A percentile compares a stretch with the other conserved stretches of the same genome.
Conservation (phyloP, 306 rosid species). For the Glycine soja region DNA sequence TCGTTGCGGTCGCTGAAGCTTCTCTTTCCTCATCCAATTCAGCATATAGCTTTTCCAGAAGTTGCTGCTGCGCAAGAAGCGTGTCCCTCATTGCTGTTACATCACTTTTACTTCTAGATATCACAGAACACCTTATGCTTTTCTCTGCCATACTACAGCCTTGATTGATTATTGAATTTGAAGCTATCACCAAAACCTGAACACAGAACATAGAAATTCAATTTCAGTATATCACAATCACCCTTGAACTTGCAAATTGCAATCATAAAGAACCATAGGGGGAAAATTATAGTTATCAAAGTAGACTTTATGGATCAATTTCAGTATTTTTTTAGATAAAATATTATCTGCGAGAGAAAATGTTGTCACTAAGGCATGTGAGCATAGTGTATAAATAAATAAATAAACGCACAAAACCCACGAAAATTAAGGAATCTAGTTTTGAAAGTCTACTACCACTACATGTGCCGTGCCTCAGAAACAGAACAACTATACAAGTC, state of each 20-base stretch:
- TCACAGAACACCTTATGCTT: conserved; percentile 32
- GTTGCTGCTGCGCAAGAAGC: conserved; percentile 68
- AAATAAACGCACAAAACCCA: conserved; percentile 1
- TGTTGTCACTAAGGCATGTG: neutral
- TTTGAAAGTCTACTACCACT: no score
- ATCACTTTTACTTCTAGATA: conserved; percentile 65
- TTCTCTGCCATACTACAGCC: conserved; percentile 60
- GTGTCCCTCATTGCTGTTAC: conserved; percentile 61
- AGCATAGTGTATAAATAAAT: neutral
- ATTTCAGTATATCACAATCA: neutral
- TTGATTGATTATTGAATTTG: conserved; percentile 23
- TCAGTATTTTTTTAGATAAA: conserved; percentile 14
- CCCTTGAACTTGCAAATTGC: conserved; percentile 1
- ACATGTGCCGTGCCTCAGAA: conserved; percentile 23
- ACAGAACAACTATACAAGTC: neutral
- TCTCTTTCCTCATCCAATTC: conserved; percentile 94
- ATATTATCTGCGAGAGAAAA: conserved; percentile 29
- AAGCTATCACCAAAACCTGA: conserved; percentile 45
- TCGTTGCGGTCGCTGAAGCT: conserved; percentile 80
- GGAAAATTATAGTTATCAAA: neutral
- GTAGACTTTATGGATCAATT: neutral
- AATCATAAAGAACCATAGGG: neutral
- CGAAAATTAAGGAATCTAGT: conserved; percentile 6
- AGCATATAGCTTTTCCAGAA: conserved; percentile 69
- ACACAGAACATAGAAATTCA: conserved; percentile 26